These are phyloP conservation scores for Periconia sp. DNA, from an alignment of 2,329 filamentous ascomycete species.

Conservation along the genomic window DNA sequence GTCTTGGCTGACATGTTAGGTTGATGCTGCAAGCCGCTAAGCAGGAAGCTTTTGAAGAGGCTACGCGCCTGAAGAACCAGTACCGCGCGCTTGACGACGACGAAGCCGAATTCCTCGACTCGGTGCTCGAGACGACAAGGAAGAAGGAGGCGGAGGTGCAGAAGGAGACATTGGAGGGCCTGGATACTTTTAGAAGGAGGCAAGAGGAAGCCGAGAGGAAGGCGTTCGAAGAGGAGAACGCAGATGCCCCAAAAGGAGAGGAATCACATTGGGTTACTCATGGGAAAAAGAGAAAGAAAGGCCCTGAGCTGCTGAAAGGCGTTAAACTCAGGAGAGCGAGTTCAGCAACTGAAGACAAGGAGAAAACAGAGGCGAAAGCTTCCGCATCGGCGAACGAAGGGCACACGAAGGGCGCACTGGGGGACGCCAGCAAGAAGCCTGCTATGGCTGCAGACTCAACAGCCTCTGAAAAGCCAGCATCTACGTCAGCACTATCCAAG, in stretches of 20 bases:
- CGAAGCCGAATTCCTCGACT: conserved; percentile 75
- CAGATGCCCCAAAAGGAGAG: conserved; percentile 46
- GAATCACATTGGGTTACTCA: conserved; percentile 56
- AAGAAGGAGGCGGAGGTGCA: conserved; percentile 63
- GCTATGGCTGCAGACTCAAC: conserved; percentile 2
- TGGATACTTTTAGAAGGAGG: conserved; percentile 64
- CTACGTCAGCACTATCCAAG: conserved; percentile 21
- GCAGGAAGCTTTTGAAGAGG: conserved; percentile 81
- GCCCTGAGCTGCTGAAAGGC: conserved; percentile 47
- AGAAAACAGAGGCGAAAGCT: conserved; percentile 13
- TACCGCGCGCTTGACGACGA: conserved; percentile 80
- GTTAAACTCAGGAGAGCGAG: conserved; percentile 53
- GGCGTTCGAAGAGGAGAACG: conserved; percentile 44
- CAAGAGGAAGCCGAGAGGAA: conserved; percentile 65
- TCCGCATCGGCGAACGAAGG: background rate
- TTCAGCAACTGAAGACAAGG: conserved; percentile 12
- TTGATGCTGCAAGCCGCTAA: conserved; percentile 66
- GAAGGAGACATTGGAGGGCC: conserved; percentile 64
- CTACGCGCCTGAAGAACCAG: conserved; percentile 74
- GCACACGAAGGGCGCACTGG: conserved; percentile 1
- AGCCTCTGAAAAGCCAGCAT: conserved; percentile 6
- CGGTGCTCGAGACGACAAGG: conserved; percentile 62
- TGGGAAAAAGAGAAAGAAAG: conserved; percentile 60
- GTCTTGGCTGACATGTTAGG: conserved; percentile 39
- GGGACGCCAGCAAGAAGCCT: conserved; percentile 1